Percentiles rank a stretch among this genome's conserved stretches.
These are phyloP conservation scores for Pseudogymnoascus sp. DNA, from an alignment of 2,329 filamentous ascomycete species.

Conservation along the genomic window DNA sequence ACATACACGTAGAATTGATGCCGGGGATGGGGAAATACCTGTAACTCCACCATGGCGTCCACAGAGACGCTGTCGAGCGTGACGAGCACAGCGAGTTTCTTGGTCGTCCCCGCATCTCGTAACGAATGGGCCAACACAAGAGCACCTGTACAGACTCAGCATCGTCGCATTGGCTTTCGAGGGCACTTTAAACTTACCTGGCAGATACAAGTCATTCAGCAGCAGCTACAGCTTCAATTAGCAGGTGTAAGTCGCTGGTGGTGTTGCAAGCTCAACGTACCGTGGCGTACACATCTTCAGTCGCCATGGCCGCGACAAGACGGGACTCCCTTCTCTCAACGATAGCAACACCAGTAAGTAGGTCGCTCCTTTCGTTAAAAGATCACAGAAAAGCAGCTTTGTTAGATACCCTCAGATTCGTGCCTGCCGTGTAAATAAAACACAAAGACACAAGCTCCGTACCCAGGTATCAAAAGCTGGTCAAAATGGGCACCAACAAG, in stretches of 20 bases:
- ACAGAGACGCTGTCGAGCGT: constrained; percentile 72
- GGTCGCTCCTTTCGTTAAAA: not conserved
- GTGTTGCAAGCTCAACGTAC: constrained; percentile 31
- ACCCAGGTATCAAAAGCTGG: not conserved
- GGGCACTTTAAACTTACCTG: constrained; percentile 53
- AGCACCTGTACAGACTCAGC: constrained; percentile 55
- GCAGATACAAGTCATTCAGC: constrained; percentile 85
- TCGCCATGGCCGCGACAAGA: constrained; percentile 31
- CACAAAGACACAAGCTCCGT: constrained; percentile 4
- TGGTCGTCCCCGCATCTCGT: constrained; percentile 79
- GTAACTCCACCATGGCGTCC: constrained; percentile 71
- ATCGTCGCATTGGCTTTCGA: constrained; percentile 17
- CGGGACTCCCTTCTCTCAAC: not conserved
- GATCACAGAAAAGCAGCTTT: constrained; percentile 9
- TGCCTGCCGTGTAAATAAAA: constrained; percentile 6
- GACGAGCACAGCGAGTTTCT: constrained; percentile 78
- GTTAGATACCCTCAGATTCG: not conserved
- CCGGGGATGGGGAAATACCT: constrained; percentile 43
- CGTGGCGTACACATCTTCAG: constrained; percentile 60
- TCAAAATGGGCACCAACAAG: not conserved
- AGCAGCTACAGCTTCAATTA: constrained; percentile 59
- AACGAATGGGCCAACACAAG: constrained; percentile 91
- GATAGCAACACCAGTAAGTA: not conserved
- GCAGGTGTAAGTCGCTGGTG: constrained; percentile 14
- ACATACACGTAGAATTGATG: not conserved